A percentile compares a stretch with the other conserved stretches of the same genome.
Evolutionary conservation across 2,329 filamentous ascomycete genomes (phyloP).

Genomic region (Monilinia fructigena): DNA sequence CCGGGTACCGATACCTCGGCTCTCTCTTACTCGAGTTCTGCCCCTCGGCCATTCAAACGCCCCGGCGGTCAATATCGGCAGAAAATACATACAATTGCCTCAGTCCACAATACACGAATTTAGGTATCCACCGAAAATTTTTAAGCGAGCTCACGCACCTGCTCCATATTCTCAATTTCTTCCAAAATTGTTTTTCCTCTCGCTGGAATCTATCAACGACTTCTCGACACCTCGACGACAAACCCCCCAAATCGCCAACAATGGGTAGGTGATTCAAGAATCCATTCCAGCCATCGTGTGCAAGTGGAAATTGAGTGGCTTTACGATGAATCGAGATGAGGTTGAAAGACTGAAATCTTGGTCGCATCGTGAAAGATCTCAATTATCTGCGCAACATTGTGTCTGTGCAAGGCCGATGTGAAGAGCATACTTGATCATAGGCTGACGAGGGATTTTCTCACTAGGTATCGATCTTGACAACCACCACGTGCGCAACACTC

Average conservation of each 20-base stretch:
- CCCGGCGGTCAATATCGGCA: background rate
- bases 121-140: constrained; percentile 6
- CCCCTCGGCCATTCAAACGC: background rate
- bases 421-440: constrained; percentile 65
- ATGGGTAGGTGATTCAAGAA: constrained; percentile 43
- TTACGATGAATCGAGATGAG: constrained; percentile 23
- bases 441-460: constrained; percentile 57
- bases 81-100: background rate
- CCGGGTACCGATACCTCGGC: background rate
- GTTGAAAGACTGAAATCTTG: constrained; percentile 28
- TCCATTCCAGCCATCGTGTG: constrained; percentile 40
- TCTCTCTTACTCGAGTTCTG: background rate
- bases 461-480: constrained; percentile 71
- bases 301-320: constrained; percentile 39
- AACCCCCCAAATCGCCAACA: constrained; percentile 38
- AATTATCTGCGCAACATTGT: constrained; percentile 39
- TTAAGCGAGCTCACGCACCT: constrained; percentile 22
- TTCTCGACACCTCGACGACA: constrained; percentile 24
- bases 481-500: constrained; percentile 68
- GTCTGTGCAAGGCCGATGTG: constrained; percentile 40
- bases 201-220: constrained; percentile 19
- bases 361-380: constrained; percentile 29
- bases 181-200: constrained; percentile 24
- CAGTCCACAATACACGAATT: background rate
- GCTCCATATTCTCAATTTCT: constrained; percentile 22